Base-by-base conservation (phyloP, 2,329 filamentous ascomycete species). In the Diaporthe batatas region DNA sequence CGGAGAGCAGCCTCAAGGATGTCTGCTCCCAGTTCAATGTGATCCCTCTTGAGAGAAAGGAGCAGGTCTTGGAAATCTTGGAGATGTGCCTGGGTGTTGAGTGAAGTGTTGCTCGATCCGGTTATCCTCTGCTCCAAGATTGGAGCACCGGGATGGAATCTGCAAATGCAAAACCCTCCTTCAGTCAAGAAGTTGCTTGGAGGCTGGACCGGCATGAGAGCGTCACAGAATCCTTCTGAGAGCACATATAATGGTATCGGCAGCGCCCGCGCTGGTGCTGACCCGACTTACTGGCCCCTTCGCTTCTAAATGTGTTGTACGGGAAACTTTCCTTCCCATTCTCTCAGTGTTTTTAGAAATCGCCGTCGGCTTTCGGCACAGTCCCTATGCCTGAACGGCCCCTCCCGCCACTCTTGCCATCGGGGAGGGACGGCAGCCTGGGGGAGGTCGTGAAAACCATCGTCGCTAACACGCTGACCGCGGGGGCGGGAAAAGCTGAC, bases 31-130 rank as follows among this genome's bases (percentile, higher is more conserved):
- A 77, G 70, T 84, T 83, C 32, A 88, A 88, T 77, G 81, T 85
- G 1, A 80, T 86, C 51, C 84, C 86, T 1, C 73, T 88, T 75
- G 79, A 72, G 64, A 78, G 82, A 74, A 84, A 83, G 77, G 79
- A 77, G 68, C 84, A 88, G 78, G 85, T 88, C 5, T 49, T 86
- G 77, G 84, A 86, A 77, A 86, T 88, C 72, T 74, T 88, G 76
- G 81, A 86, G 73, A 81, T 82, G 78, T 77, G 76, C 49, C 34
- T 75, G 54, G 73, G 70, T 39, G 73, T 70, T 34, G 23, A 74
- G n/a, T 74, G 32, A 74, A n/a, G 36, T 6, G 84, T 94, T 36
- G 42, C 21, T 23, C 16, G n/a, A 21, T 18, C 18, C 25, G 8
- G 44, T 23, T 14, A 4, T 2, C n/a, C 25, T 3, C 16, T 0